phyloP scores from a whole-genome alignment of 2,329 filamentous ascomycete species.

The Xylariaceae sp. region DNA sequence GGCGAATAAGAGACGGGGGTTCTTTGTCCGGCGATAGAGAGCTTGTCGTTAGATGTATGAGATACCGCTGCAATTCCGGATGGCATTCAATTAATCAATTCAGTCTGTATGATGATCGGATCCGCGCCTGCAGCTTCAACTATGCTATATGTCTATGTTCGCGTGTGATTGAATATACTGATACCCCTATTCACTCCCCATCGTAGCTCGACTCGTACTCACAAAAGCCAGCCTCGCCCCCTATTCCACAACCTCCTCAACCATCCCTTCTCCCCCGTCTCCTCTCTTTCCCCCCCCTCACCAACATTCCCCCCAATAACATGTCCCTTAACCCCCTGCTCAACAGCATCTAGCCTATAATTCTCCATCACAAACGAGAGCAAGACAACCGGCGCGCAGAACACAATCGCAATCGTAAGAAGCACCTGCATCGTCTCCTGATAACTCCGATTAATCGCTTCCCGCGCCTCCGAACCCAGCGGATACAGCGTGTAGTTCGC shows the following conservation, averaged over 20 bases:
- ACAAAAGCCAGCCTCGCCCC: too few relatives aligned
- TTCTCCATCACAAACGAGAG: slow-evolving; percentile 37
- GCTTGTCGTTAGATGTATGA: background rate
- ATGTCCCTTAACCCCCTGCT: slow-evolving; percentile 58
- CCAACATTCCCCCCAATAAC: slow-evolving; percentile 7
- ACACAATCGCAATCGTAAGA: slow-evolving; percentile 48
- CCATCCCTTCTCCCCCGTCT: too few relatives aligned
- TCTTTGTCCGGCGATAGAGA: slow-evolving; percentile 37
- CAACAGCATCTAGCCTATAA: slow-evolving; percentile 59
- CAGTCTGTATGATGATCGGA: too few relatives aligned
- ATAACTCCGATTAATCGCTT: slow-evolving; percentile 56
- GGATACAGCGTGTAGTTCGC: slow-evolving; percentile 40
- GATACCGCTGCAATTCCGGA: too few relatives aligned
- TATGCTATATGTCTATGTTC: too few relatives aligned
- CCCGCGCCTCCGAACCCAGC: slow-evolving; percentile 46
- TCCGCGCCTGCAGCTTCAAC: too few relatives aligned
- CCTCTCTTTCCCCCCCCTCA: background rate
- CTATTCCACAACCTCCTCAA: background rate
- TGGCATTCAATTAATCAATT: too few relatives aligned
- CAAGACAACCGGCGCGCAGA: slow-evolving; percentile 48
- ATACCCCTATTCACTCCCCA: too few relatives aligned
- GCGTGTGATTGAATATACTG: too few relatives aligned
- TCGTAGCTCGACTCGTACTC: too few relatives aligned
- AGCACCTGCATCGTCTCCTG: slow-evolving; percentile 59
- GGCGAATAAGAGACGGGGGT: slow-evolving; percentile 37